A percentile compares a stretch with the other conserved stretches of the same genome.
phyloP scores from a whole-genome alignment of 2,329 filamentous ascomycete species.

The Aspergillus arachidicola region DNA sequence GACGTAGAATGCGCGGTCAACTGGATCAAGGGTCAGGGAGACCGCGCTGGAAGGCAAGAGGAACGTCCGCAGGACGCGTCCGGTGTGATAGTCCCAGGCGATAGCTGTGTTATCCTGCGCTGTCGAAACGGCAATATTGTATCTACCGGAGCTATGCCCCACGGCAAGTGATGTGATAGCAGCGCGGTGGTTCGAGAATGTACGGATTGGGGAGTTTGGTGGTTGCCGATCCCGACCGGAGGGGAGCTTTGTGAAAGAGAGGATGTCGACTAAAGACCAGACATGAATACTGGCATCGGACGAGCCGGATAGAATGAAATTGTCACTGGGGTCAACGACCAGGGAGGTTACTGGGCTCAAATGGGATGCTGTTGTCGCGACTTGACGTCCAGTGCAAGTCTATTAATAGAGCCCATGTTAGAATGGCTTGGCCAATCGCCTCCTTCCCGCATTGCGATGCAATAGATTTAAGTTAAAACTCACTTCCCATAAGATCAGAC shows the following conservation, averaged over 20 bases:
- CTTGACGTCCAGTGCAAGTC: slow-evolving; percentile 49
- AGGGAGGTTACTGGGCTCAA: slow-evolving; percentile 68
- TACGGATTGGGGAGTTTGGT: slow-evolving; percentile 69
- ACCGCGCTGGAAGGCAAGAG: slow-evolving; percentile 74
- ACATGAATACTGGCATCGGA: slow-evolving; percentile 85
- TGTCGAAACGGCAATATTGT: slow-evolving; percentile 80
- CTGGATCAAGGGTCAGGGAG: slow-evolving; percentile 77
- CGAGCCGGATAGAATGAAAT: slow-evolving; percentile 50
- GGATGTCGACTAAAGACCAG: slow-evolving; percentile 78
- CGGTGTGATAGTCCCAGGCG: slow-evolving; percentile 88
- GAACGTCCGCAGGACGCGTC: slow-evolving; percentile 76
- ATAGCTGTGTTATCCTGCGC: slow-evolving; percentile 87
- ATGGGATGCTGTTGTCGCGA: slow-evolving; percentile 47
- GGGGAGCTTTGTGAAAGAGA: slow-evolving; percentile 59
- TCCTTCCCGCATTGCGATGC: not conserved
- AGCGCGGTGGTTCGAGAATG: slow-evolving; percentile 70
- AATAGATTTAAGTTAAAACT: slow-evolving; percentile 29
- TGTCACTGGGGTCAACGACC: slow-evolving; percentile 66
- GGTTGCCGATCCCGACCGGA: slow-evolving; percentile 43
- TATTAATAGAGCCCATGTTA: slow-evolving; percentile 22
- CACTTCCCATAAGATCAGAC: slow-evolving; percentile 92
- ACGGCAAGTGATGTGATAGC: slow-evolving; percentile 52
- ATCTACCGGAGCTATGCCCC: slow-evolving; percentile 70
- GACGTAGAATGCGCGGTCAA: slow-evolving; percentile 78
- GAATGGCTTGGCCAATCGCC: not conserved